These are phyloP conservation scores for Pseudogymnoascus sp. DNA, from an alignment of 2,329 filamentous ascomycete genomes.

Conservation along the genomic window DNA sequence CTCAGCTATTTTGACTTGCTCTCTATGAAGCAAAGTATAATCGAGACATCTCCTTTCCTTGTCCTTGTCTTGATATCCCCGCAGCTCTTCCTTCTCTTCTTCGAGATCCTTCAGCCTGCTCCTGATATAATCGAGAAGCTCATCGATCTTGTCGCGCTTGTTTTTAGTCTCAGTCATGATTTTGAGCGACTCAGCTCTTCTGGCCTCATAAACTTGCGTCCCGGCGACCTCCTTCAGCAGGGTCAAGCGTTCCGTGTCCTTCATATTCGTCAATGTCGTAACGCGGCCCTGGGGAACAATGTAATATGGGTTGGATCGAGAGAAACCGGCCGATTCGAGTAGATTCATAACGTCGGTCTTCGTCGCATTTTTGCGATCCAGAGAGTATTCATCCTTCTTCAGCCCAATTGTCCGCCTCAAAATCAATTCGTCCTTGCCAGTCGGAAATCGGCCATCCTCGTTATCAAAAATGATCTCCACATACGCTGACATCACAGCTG, in stretches of 20 bases:
- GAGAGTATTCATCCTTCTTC: constrained; percentile 97
- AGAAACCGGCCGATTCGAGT: constrained; percentile 92
- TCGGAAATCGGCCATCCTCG: constrained; percentile 88
- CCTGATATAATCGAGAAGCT: constrained; percentile 83
- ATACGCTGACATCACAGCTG: constrained; percentile 98
- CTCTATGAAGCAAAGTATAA: constrained; percentile 87
- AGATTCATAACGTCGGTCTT: constrained; percentile 93
- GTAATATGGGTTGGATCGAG: constrained; percentile 95
- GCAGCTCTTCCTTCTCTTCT: constrained; percentile 92
- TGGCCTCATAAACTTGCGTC: constrained; percentile 92
- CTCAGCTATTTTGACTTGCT: constrained; percentile 70
- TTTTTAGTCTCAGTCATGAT: constrained; percentile 96
- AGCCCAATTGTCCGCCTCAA: constrained; percentile 89
- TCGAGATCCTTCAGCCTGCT: constrained; percentile 83
- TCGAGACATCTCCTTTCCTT: constrained; percentile 84
- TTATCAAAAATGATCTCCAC: constrained; percentile 99
- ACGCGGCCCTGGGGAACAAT: constrained; percentile 97
- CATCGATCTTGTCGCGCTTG: constrained; percentile 90
- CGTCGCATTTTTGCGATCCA: constrained; percentile 93
- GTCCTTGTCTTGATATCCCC: constrained; percentile 91
- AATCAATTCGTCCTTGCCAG: constrained; percentile 81
- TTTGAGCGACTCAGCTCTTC: constrained; percentile 83
- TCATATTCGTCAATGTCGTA: constrained; percentile 96
- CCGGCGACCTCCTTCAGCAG: constrained; percentile 96
- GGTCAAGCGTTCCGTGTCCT: constrained; percentile 81